A percentile compares a stretch with the other conserved stretches of the same genome.
phyloP scores from a whole-genome alignment of 2,329 filamentous ascomycete species.

The Plenodomus tracheiphilus region DNA sequence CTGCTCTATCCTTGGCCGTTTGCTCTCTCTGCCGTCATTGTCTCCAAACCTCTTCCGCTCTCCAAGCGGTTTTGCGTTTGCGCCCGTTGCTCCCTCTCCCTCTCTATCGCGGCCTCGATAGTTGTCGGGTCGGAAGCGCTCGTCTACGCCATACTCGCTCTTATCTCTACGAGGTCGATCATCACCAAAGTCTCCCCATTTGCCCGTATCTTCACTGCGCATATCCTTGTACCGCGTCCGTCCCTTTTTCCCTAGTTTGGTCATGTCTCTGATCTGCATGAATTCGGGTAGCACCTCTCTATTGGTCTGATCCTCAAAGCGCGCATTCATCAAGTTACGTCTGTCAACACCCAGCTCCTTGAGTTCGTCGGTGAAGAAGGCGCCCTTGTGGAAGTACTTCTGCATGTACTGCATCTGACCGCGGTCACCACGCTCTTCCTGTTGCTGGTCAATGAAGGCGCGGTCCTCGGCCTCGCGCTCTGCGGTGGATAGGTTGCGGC shows the following conservation, averaged over 20 bases:
- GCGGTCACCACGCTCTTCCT: slow-evolving; percentile 71
- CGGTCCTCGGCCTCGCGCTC: slow-evolving; percentile 86
- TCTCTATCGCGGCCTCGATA: slow-evolving; percentile 41
- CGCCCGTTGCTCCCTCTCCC: slow-evolving; percentile 61
- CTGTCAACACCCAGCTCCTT: slow-evolving; percentile 74
- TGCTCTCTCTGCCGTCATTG: slow-evolving; percentile 47
- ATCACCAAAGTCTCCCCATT: slow-evolving; percentile 72
- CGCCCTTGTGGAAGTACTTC: slow-evolving; percentile 95
- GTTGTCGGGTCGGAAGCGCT: slow-evolving; percentile 69
- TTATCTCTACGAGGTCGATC: slow-evolving; percentile 43
- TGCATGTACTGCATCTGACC: slow-evolving; percentile 91
- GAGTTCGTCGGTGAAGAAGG: slow-evolving; percentile 86
- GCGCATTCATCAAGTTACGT: slow-evolving; percentile 82
- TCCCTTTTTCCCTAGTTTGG: slow-evolving; percentile 89
- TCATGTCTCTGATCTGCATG: slow-evolving; percentile 91
- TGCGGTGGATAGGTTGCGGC: slow-evolving; percentile 82
- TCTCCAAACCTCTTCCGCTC: slow-evolving; percentile 57
- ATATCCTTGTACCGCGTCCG: slow-evolving; percentile 89
- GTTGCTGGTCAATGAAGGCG: slow-evolving; percentile 74
- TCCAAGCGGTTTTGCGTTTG: slow-evolving; percentile 72
- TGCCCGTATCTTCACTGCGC: slow-evolving; percentile 85
- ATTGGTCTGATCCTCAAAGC: slow-evolving; percentile 83
- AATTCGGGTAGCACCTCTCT: slow-evolving; percentile 85
- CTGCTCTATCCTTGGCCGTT: slow-evolving; percentile 48
- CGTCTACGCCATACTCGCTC: slow-evolving; percentile 59